Percentiles rank a stretch among this genome's conserved stretches.
Conservation (phyloP, 2,329 filamentous ascomycete genomes). For the Neonectria coccinea region DNA sequence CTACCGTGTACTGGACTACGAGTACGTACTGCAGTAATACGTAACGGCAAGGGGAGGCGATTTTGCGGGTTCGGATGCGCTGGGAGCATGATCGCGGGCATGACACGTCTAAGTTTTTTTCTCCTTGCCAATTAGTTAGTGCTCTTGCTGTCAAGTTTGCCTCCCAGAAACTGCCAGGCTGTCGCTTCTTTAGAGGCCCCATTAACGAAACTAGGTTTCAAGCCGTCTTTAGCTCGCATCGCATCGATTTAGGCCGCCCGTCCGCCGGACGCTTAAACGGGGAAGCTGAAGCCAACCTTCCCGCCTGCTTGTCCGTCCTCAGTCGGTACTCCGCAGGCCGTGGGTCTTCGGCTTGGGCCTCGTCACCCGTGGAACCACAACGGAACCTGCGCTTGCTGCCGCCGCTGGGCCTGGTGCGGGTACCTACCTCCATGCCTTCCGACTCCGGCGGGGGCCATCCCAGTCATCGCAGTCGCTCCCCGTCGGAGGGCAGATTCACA, state of each 20-base stretch:
- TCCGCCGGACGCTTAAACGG: conserved; percentile 9
- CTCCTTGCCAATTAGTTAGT: conserved; percentile 1
- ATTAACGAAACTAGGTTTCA: conserved; percentile 30
- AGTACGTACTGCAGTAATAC: conserved; percentile 5
- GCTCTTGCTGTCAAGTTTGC: conserved; percentile 16
- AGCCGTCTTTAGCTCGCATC: conserved; percentile 18
- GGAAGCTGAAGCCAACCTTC: conserved; percentile 2
- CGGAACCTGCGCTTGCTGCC: conserved; percentile 16
- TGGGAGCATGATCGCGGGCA: conserved; percentile 14
- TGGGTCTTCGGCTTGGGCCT: not conserved
- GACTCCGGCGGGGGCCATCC: conserved; percentile 25
- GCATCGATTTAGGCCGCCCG: conserved; percentile 10
- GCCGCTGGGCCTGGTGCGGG: conserved; percentile 17
- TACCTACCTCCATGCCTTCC: conserved; percentile 9
- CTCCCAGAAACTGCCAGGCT: conserved; percentile 7
- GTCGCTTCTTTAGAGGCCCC: not conserved
- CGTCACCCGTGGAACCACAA: conserved; percentile 11
- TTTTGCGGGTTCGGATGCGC: conserved; percentile 13
- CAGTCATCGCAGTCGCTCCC: not conserved
- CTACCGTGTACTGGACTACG: not conserved
- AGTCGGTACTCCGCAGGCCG: conserved; percentile 1
- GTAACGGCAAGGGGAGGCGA: conserved; percentile 1
- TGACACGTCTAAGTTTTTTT: conserved; percentile 18
- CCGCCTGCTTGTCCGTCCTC: conserved; percentile 6
- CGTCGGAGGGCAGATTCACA: conserved; percentile 8